These are phyloP conservation scores for Talaromyces sp. DNA, from an alignment of 2,329 filamentous ascomycete species.

Conservation along the genomic window DNA sequence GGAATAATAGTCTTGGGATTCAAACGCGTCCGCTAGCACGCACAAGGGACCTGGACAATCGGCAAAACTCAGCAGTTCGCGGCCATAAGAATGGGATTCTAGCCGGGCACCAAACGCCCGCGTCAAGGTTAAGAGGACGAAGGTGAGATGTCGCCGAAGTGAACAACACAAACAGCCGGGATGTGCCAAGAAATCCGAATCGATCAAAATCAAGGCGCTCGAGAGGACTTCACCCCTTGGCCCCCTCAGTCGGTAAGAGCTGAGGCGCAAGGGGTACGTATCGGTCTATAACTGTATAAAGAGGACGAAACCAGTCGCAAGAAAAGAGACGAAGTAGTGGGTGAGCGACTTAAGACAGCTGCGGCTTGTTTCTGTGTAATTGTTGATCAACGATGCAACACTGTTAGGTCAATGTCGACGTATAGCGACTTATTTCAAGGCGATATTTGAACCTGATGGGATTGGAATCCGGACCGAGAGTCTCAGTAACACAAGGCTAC, in stretches of 20 bases:
- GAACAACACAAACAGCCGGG: neutral
- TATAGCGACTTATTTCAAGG: neutral
- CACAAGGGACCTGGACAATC: constrained; percentile 19
- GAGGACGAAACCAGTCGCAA: neutral
- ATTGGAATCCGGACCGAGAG: constrained; percentile 12
- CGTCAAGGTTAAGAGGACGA: neutral
- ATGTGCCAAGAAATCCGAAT: constrained; percentile 2
- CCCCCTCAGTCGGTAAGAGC: constrained; percentile 19
- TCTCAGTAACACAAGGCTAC: neutral
- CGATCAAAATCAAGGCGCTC: constrained; percentile 1
- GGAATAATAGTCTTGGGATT: neutral
- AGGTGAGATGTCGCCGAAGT: constrained; percentile 5
- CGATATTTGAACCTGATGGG: neutral
- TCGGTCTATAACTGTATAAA: constrained; percentile 19
- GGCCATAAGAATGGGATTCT: constrained; percentile 18
- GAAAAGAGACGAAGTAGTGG: neutral
- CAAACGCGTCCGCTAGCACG: constrained; percentile 18
- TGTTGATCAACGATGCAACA: constrained; percentile 1
- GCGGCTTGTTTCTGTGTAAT: neutral
- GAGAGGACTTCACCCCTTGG: constrained; percentile 18
- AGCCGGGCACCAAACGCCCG: constrained; percentile 17
- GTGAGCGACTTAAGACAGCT: neutral
- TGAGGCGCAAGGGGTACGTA: constrained; percentile 18
- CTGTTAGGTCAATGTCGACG: neutral
- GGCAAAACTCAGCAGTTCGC: constrained; percentile 13